These are phyloP conservation scores for Schizopora paradoxa DNA, from an alignment of 1,284 basidiomycete genomes.

Conservation along the genomic window DNA sequence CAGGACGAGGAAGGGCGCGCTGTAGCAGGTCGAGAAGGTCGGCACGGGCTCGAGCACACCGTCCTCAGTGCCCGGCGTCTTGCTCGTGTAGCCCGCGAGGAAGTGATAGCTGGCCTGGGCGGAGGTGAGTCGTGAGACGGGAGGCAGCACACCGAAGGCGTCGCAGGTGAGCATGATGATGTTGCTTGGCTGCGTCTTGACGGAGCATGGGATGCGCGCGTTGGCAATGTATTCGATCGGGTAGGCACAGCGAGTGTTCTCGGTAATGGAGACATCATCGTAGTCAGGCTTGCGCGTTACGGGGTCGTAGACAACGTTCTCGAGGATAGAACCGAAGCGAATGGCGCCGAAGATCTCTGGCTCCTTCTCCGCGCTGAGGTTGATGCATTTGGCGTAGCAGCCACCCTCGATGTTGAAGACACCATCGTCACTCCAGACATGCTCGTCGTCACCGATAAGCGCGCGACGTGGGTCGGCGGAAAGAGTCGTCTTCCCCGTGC, in stretches of 20 bases:
- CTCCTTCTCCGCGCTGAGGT: slow-evolving; percentile 94
- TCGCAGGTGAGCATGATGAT: slow-evolving; percentile 99
- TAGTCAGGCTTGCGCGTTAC: slow-evolving; percentile 85
- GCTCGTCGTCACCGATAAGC: slow-evolving; percentile 96
- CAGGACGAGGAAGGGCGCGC: slow-evolving; percentile 97
- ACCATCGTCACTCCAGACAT: slow-evolving; percentile 96
- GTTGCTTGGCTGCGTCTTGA: slow-evolving; percentile 84
- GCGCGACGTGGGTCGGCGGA: slow-evolving; percentile 89
- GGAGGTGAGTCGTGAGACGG: slow-evolving; percentile 88
- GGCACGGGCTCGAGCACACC: slow-evolving; percentile 97
- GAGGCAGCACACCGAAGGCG: slow-evolving; percentile 96
- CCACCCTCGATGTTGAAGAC: slow-evolving; percentile 99
- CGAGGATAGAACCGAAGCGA: slow-evolving; percentile 92
- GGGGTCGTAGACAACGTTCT: slow-evolving; percentile 99
- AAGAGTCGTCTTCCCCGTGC: slow-evolving; percentile 97
- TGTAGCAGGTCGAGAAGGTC: slow-evolving; percentile 99
- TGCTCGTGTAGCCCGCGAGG: slow-evolving; percentile 91
- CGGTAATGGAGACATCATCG: slow-evolving; percentile 94
- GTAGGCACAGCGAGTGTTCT: slow-evolving; percentile 99
- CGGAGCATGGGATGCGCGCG: slow-evolving; percentile 87
- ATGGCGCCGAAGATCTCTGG: slow-evolving; percentile 98
- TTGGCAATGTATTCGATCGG: slow-evolving; percentile 97
- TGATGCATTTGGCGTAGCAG: slow-evolving; percentile 99
- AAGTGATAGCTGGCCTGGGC: slow-evolving; percentile 98
- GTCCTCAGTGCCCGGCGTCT: slow-evolving; percentile 97